A percentile compares a stretch with the other conserved stretches of the same genome.
phyloP scores from a whole-genome alignment of 352 stramenopile genomes.

The Globisporangium apiculatum region DNA sequence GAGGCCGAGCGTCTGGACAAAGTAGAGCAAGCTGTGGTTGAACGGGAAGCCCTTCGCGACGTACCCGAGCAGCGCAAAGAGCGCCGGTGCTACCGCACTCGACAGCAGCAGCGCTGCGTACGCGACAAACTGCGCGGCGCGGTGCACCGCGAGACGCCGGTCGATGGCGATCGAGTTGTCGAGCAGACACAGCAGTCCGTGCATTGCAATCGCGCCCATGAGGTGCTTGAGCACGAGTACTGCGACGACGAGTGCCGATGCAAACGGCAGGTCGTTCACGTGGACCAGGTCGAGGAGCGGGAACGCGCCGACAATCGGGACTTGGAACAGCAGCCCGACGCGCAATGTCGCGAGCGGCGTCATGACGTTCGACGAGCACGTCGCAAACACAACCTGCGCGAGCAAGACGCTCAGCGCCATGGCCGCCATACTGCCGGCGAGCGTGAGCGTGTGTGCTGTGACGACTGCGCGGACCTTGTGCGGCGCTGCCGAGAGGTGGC shows the following conservation, averaged over 20 bases:
- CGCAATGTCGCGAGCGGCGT: conserved; percentile 70
- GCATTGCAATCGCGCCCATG: conserved; percentile 46
- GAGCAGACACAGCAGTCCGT: conserved; percentile 57
- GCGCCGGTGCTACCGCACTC: conserved; percentile 31
- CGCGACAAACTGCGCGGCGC: conserved; percentile 47
- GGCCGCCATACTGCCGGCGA: conserved; percentile 42
- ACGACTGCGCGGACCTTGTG: conserved; percentile 30
- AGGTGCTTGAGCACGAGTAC: conserved; percentile 63
- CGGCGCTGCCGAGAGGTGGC: conserved; percentile 9
- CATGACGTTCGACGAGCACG: conserved; percentile 63
- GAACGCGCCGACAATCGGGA: conserved; percentile 60
- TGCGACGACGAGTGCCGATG: conserved; percentile 47
- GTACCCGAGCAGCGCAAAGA: conserved; percentile 75
- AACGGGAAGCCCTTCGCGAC: conserved; percentile 72
- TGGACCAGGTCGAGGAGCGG: conserved; percentile 70
- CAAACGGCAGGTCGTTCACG: conserved; percentile 51
- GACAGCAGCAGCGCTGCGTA: conserved; percentile 56
- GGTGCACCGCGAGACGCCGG: conserved; percentile 59
- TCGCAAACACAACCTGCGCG: conserved; percentile 38
- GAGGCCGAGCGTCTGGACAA: conserved; percentile 56
- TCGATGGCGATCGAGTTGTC: conserved; percentile 80
- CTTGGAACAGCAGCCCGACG: conserved; percentile 68
- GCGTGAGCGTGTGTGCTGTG: conserved; percentile 50
- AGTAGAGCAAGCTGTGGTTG: conserved; percentile 76
- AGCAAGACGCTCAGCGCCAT: conserved; percentile 46